These are phyloP conservation scores for Friedmanniomyces endolithicus DNA, from an alignment of 495 filamentous ascomycete genomes.

Conservation along the genomic window DNA sequence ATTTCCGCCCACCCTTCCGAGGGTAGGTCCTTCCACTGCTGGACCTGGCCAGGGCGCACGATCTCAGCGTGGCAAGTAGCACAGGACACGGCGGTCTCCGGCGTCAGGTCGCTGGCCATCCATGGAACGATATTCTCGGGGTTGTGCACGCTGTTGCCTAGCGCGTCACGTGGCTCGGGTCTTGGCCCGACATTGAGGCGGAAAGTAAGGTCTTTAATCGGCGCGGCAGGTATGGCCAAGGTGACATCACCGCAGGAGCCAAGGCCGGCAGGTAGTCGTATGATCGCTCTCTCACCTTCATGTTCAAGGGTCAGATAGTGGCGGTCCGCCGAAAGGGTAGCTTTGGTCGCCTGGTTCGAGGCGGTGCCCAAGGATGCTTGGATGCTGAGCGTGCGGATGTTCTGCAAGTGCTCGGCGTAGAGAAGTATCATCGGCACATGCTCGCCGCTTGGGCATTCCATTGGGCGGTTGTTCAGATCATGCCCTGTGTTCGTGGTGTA, in stretches of 20 bases:
- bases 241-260: constrained; percentile 26
- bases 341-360: constrained; percentile 34
- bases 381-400: constrained; percentile 74
- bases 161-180: not conserved
- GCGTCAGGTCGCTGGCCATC: constrained; percentile 52
- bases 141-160: constrained; percentile 19
- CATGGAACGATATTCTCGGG: constrained; percentile 48
- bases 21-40: constrained; percentile 84
- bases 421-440: constrained; percentile 29
- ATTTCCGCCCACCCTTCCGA: constrained; percentile 98
- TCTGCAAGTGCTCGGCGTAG: constrained; percentile 77
- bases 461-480: not conserved
- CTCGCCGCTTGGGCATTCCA: not conserved
- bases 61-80: constrained; percentile 42
- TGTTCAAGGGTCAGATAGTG: constrained; percentile 41
- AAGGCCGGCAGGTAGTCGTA: constrained; percentile 57
- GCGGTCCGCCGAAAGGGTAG: constrained; percentile 39
- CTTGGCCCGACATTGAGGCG: constrained; percentile 51
- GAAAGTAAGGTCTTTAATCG: constrained; percentile 47
- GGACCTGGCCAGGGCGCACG: constrained; percentile 33
- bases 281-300: constrained; percentile 39
- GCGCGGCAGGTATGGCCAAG: constrained; percentile 28
- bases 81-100: constrained; percentile 49
- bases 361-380: constrained; percentile 51
- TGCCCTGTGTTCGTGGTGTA: too few species aligned